phyloP scores from a whole-genome alignment of 192 early-diverging fungal genomes.

The Coemansia brasiliensis region DNA sequence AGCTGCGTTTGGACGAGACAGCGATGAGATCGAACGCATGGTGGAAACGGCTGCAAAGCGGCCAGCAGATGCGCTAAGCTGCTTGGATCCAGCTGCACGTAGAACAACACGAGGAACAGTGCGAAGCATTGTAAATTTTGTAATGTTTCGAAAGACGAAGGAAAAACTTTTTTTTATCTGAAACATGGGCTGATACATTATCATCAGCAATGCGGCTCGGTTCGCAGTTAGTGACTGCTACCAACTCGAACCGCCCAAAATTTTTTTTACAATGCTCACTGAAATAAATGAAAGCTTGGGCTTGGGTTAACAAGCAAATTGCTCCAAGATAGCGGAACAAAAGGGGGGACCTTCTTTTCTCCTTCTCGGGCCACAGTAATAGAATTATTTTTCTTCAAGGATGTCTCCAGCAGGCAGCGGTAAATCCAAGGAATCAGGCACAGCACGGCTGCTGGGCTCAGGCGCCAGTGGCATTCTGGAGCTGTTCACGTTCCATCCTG shows the following conservation, averaged over 20 bases:
- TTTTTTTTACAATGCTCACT: slow-evolving; percentile 6
- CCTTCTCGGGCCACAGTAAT: neutral
- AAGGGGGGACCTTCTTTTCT: neutral
- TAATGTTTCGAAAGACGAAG: no score
- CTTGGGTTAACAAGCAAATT: no score
- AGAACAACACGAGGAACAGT: slow-evolving; percentile 27
- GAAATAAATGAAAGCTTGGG: neutral
- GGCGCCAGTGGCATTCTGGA: slow-evolving; percentile 92
- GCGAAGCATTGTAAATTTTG: slow-evolving; percentile 38
- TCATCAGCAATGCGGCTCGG: neutral
- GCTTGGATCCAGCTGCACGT: slow-evolving; percentile 12
- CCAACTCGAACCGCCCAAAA: slow-evolving; percentile 5
- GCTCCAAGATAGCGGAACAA: neutral
- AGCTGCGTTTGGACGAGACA: slow-evolving; percentile 10
- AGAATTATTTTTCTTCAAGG: no score
- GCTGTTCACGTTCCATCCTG: slow-evolving; percentile 95
- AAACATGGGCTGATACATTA: no score
- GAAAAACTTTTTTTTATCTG: no score
- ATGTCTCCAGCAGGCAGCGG: slow-evolving; percentile 54
- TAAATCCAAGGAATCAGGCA: slow-evolving; percentile 79
- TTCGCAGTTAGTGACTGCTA: neutral
- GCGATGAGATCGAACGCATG: slow-evolving; percentile 32
- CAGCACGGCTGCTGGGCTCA: slow-evolving; percentile 87
- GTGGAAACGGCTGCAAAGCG: slow-evolving; percentile 6
- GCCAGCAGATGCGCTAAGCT: slow-evolving; percentile 5